These are phyloP conservation scores for Tremella mesenterica DNA, from an alignment of 768 basidiomycete genomes.

Conservation along the genomic window DNA sequence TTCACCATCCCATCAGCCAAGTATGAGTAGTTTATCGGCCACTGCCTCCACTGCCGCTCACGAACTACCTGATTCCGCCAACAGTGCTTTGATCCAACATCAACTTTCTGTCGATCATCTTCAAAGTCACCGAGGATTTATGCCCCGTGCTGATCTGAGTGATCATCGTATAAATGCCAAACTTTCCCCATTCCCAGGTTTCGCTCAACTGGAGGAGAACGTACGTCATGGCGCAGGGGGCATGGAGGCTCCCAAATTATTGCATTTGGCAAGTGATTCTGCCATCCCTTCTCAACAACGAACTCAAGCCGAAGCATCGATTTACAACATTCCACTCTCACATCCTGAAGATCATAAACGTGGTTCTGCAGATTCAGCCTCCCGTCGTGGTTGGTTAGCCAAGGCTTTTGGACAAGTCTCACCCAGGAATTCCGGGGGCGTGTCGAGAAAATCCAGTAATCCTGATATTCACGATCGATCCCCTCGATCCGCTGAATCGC, in stretches of 20 bases:
- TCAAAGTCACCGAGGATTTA: constrained; percentile 49
- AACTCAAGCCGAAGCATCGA: constrained; percentile 13
- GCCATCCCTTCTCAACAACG: constrained; percentile 27
- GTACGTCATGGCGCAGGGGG: neutral
- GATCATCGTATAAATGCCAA: constrained; percentile 70
- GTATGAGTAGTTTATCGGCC: constrained; percentile 22
- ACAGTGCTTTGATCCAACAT: constrained; percentile 47
- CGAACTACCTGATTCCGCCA: constrained; percentile 9
- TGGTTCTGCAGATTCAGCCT: constrained; percentile 26
- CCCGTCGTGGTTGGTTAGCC: constrained; percentile 43
- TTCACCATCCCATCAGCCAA: constrained; percentile 40
- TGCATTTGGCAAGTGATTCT: constrained; percentile 41
- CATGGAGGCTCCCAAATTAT: constrained; percentile 17
- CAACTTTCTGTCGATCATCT: constrained; percentile 54
- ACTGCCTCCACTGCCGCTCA: constrained; percentile 8
- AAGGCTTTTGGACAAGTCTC: constrained; percentile 38
- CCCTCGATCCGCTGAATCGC: neutral
- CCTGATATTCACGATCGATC: neutral
- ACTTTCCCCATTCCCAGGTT: constrained; percentile 82
- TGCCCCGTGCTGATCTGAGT: constrained; percentile 62
- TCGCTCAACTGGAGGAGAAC: constrained; percentile 55
- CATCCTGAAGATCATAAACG: constrained; percentile 7
- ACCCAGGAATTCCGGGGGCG: constrained; percentile 20
- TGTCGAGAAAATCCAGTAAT: constrained; percentile 23
- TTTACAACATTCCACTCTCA: constrained; percentile 26